A percentile compares a stretch with the other conserved stretches of the same genome.
These are phyloP conservation scores for Papiliotrema nemorosa DNA, from an alignment of 1,284 basidiomycete genomes.

Conservation along the genomic window DNA sequence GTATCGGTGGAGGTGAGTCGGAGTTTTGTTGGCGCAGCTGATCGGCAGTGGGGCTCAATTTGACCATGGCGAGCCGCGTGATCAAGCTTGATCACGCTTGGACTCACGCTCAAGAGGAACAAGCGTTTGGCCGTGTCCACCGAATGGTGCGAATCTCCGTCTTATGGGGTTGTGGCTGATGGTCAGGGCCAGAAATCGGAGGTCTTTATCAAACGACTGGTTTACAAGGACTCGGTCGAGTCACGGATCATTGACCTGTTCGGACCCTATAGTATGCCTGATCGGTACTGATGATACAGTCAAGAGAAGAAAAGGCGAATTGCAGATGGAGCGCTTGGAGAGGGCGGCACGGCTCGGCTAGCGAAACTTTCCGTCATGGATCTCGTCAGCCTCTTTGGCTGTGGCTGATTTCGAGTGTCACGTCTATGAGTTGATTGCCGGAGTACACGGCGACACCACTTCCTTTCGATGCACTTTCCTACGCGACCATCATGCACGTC, in stretches of 20 bases:
- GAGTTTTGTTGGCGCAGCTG: neutral
- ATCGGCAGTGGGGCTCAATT: constrained; percentile 43
- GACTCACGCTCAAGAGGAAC: constrained; percentile 43
- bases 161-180: neutral
- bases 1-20: constrained; percentile 29
- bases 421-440: no score
- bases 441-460: no score
- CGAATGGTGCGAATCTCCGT: constrained; percentile 57
- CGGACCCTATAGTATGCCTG: neutral
- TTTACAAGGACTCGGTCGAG: neutral
- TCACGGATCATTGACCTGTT: neutral
- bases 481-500: no score
- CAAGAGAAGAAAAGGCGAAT: neutral
- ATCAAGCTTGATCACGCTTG: constrained; percentile 45
- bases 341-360: no score
- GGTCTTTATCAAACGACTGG: neutral
- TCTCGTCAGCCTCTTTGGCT: no score
- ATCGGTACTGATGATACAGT: neutral
- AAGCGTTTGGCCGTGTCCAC: constrained; percentile 57
- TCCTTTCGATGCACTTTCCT: no score
- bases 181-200: neutral
- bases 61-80: constrained; percentile 39
- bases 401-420: no score
- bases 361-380: no score
- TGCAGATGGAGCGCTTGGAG: neutral